Evolutionary conservation across 1,139 yeast genomes (phyloP), one percentile per base, ranked within the genome.

Genomic region (Geotrichum carabidarum): DNA sequence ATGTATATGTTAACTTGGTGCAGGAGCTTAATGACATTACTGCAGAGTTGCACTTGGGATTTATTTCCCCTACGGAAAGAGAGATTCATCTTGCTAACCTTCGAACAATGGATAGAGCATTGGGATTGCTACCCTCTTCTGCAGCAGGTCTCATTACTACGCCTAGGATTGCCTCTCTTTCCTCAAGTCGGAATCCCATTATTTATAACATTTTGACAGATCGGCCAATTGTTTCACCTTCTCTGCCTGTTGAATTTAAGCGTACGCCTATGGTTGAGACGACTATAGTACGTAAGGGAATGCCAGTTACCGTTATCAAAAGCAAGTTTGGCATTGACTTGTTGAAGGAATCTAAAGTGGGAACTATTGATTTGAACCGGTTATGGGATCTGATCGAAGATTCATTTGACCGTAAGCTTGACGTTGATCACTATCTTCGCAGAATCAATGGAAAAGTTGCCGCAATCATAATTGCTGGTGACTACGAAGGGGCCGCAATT

Each of bases 401-500:
- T 62, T 88, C 97, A 0, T 93, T 93, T 65, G 84, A 85, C 4
- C 81, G 83, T 59, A 65, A 76, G 2, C 70, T 93, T n/a, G 82
- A 88, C 60, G 65, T 80, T 53, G 78, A 80, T 0, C 82, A 79
- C 56, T 93, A 91, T 65, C 70, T 88, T 36, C 59, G 73, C 1
- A 74, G 99, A 51, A 77, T 93, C 37, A 78, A 83, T 58, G 75
- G 81, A 0, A 74, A 75, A 3, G 74, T 93, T 7, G 93, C 96
- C 0, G 85, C 88, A 0, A 69, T 93, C 12, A 83, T 93, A 7
- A 79, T 93, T 17, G 87, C 93, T 4, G 99, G 98, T 0, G 95
- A 93, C 66, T 93, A 93, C 66, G 96, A 91, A 61, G 99, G 98
- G 1, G 91, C 90, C 14, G 98, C 98, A 0, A 84, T 93, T 9